Evolutionary conservation across 2,329 filamentous ascomycete genomes (phyloP).

Genomic region (Amauroascus verrucosus): DNA sequence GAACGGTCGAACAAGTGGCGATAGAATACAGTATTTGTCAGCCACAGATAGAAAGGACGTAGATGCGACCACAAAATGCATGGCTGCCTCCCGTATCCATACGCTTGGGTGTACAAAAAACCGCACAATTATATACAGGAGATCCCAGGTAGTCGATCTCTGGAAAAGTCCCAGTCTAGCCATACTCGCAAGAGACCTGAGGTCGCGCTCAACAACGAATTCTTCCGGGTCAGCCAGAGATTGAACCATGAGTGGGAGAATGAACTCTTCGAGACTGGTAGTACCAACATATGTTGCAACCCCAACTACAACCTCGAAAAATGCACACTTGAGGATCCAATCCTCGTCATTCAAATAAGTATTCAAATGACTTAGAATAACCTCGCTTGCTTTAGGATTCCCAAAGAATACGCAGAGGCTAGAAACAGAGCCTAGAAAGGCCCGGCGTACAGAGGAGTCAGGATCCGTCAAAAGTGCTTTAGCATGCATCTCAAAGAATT

Average conservation of each 20-base stretch:
- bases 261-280: conserved; percentile 84
- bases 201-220: conserved; percentile 80
- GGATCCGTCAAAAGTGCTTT: conserved; percentile 81
- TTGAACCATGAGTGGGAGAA: conserved; percentile 89
- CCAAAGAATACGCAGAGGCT: conserved; percentile 93
- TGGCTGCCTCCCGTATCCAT: conserved; percentile 86
- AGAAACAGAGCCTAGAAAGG: conserved; percentile 83
- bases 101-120: conserved; percentile 90
- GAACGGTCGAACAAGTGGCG: conserved; percentile 71
- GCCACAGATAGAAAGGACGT: conserved; percentile 66
- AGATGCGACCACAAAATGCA: conserved; percentile 69
- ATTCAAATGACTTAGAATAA: conserved; percentile 91
- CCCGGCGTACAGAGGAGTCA: conserved; percentile 74
- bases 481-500: conserved; percentile 76
- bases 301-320: conserved; percentile 90
- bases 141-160: conserved; percentile 71
- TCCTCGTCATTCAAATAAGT: conserved; percentile 94
- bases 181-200: conserved; percentile 80
- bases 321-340: conserved; percentile 93
- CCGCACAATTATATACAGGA: conserved; percentile 70
- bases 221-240: conserved; percentile 88
- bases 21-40: conserved; percentile 71
- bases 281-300: conserved; percentile 85
- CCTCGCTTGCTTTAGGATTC: conserved; percentile 81
- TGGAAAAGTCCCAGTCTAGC: conserved; percentile 81